phyloP scores from a whole-genome alignment of 164 flowering plant genomes.

The Pachysandra terminalis region DNA sequence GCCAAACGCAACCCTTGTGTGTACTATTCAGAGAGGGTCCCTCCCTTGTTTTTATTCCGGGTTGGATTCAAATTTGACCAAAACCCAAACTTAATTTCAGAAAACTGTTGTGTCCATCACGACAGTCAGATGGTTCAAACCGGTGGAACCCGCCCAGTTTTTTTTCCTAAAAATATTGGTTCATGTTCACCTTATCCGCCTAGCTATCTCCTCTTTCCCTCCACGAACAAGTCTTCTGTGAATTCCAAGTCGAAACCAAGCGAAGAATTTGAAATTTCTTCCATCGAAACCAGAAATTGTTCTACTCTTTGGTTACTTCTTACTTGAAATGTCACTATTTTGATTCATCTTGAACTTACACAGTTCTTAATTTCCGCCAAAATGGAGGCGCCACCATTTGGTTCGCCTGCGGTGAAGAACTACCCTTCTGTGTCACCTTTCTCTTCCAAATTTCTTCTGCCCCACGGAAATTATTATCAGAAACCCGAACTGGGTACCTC shows the following conservation, averaged over 20 bases:
- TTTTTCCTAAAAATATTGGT: too few species aligned
- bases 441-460: constrained; percentile 16
- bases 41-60: too few species aligned
- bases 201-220: neutral
- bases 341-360: neutral
- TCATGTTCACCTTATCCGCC: neutral
- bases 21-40: too few species aligned
- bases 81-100: too few species aligned
- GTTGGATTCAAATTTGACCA: too few species aligned
- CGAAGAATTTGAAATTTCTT: neutral
- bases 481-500: constrained; percentile 18
- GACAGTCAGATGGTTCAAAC: too few species aligned
- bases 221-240: neutral
- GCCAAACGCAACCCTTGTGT: too few species aligned
- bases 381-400: constrained; percentile 26
- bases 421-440: constrained; percentile 10
- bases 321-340: neutral
- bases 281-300: neutral
- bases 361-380: constrained; percentile 1
- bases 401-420: constrained; percentile 8
- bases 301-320: neutral
- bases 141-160: too few species aligned
- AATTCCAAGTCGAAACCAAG: neutral
- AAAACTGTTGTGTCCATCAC: too few species aligned
- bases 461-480: constrained; percentile 9